Evolutionary conservation across 1,284 basidiomycete genomes (phyloP).

Genomic region (Lentinula novae-zelandiae): DNA sequence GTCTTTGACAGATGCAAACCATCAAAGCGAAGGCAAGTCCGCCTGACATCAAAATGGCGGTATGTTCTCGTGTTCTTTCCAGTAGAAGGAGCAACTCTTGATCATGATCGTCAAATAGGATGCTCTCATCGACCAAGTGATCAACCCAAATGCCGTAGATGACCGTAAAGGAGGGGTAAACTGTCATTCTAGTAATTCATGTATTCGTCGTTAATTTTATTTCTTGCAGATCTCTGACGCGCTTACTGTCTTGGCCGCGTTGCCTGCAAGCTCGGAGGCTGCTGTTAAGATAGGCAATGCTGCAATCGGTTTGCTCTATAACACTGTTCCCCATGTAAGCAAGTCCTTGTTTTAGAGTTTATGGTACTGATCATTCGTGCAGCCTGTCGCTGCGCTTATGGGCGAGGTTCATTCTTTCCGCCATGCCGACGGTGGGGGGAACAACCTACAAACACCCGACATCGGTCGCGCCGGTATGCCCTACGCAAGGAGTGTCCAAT

Average conservation of each 20-base stretch:
- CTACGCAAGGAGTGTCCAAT: slow-evolving; percentile 45
- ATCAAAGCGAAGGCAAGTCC: slow-evolving; percentile 15
- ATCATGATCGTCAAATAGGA: slow-evolving; percentile 14
- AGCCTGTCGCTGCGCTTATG: slow-evolving; percentile 39
- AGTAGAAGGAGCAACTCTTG: neutral
- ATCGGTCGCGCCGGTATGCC: slow-evolving; percentile 40
- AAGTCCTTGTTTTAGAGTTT: neutral
- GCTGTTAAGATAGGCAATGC: slow-evolving; percentile 23
- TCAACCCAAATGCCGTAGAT: slow-evolving; percentile 30
- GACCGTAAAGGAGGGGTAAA: slow-evolving; percentile 32
- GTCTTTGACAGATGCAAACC: slow-evolving; percentile 14
- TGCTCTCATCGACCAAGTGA: slow-evolving; percentile 25
- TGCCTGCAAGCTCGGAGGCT: slow-evolving; percentile 22
- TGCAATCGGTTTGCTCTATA: slow-evolving; percentile 32
- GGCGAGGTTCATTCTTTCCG: slow-evolving; percentile 34
- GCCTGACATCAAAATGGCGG: slow-evolving; percentile 18
- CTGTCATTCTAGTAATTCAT: neutral
- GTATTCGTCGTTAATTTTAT: neutral
- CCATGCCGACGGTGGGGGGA: slow-evolving; percentile 39
- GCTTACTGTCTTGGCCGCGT: slow-evolving; percentile 27
- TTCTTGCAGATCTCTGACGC: slow-evolving; percentile 25
- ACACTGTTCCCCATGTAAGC: slow-evolving; percentile 42
- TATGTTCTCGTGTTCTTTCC: slow-evolving; percentile 5
- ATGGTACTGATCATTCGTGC: neutral
- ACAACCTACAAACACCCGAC: slow-evolving; percentile 36